Conservation (phyloP, 345 rosid species). For the Viola odorata region DNA sequence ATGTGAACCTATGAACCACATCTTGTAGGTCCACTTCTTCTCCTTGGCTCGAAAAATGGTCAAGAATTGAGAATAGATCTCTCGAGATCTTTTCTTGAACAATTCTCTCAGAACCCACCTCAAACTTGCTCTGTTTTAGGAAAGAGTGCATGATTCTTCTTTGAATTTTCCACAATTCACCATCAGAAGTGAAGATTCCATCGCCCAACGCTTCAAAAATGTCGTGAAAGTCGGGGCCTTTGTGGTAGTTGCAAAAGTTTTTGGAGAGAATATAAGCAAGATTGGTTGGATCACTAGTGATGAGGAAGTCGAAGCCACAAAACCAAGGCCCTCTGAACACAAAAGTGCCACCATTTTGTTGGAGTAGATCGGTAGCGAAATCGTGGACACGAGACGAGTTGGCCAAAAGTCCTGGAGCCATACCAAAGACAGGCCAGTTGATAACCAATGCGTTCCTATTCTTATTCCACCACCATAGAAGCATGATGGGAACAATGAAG, state of each 20-base stretch:
- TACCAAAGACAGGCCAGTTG: slow-evolving; percentile 16
- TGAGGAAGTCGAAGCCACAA: slow-evolving; percentile 4
- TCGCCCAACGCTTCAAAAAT: slow-evolving; percentile 21
- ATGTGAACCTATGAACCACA: slow-evolving; percentile 16
- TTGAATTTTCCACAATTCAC: slow-evolving; percentile 14
- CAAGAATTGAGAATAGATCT: slow-evolving; percentile 14
- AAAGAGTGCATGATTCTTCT: slow-evolving; percentile 7
- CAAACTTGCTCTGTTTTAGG: neutral
- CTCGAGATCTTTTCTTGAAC: slow-evolving; percentile 3
- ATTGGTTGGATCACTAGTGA: slow-evolving; percentile 21
- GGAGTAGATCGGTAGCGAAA: slow-evolving; percentile 1
- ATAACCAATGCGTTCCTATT: neutral
- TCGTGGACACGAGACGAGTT: neutral
- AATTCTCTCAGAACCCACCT: neutral
- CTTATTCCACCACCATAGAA: neutral
- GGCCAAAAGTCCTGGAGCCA: slow-evolving; percentile 7
- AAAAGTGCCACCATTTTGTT: slow-evolving; percentile 4
- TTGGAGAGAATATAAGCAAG: slow-evolving; percentile 11
- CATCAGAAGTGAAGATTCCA: slow-evolving; percentile 14
- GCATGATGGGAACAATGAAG: neutral
- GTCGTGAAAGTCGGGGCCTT: slow-evolving; percentile 12
- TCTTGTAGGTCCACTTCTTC: slow-evolving; percentile 14
- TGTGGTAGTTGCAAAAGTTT: slow-evolving; percentile 16
- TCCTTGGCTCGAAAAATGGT: slow-evolving; percentile 1
- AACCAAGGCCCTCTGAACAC: slow-evolving; percentile 20